Conservation (phyloP, 768 basidiomycete genomes). For the Lentinula edodes region DNA sequence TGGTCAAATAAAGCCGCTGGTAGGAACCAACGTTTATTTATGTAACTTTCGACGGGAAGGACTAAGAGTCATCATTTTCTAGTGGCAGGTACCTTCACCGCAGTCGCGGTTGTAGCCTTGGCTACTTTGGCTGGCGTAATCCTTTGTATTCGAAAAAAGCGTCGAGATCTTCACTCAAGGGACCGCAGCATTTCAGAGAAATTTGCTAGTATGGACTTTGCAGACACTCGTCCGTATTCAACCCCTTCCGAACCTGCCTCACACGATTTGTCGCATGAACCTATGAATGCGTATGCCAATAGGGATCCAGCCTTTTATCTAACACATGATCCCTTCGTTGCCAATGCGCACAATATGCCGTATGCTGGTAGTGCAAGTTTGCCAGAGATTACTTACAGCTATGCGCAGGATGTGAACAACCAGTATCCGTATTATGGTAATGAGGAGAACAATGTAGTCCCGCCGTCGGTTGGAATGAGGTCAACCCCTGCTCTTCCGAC, state of each 20-base stretch:
- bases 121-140: neutral
- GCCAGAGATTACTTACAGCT: conserved; percentile 5
- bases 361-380: neutral
- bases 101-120: conserved; percentile 1
- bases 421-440: conserved; percentile 4
- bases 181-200: neutral
- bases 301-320: neutral
- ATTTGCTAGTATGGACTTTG: neutral
- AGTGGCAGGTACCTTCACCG: conserved; percentile 8
- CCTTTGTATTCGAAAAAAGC: neutral
- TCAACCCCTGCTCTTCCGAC: neutral
- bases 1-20: conserved; percentile 9
- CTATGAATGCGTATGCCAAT: neutral
- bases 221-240: neutral
- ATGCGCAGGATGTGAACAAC: conserved; percentile 7
- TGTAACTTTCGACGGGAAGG: neutral
- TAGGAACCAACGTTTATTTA: neutral
- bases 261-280: conserved; percentile 1
- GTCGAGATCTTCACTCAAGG: neutral
- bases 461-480: neutral
- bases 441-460: neutral
- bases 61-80: neutral
- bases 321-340: conserved; percentile 1
- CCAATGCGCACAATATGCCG: neutral
- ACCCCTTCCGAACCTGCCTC: neutral